Conservation (phyloP, 225 moss, liverwort and hornwort species). For the Polytrichum formosum region DNA sequence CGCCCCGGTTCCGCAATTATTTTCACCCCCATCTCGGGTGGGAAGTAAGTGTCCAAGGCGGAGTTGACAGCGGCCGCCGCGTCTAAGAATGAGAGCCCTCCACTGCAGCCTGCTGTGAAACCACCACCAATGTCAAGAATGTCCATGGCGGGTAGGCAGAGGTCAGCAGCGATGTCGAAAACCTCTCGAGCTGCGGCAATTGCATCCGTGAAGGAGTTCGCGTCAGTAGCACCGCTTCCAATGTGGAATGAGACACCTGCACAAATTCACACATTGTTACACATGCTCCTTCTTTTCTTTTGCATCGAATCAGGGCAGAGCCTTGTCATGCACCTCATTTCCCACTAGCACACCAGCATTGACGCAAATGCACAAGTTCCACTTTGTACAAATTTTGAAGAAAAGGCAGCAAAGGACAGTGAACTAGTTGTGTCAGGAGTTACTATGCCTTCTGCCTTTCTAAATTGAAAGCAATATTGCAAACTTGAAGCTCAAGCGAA, state of each 20-base stretch:
- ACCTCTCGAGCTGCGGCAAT: slow-evolving; percentile 27
- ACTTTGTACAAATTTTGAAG: no score
- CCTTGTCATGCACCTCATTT: no score
- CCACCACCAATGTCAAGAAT: slow-evolving; percentile 41
- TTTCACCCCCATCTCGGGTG: slow-evolving; percentile 25
- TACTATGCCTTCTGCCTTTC: no score
- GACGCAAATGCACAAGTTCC: no score
- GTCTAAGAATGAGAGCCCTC: slow-evolving; percentile 18
- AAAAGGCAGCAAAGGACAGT: no score
- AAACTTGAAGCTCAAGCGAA: no score
- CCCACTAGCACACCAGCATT: no score
- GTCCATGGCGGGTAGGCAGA: slow-evolving; percentile 19
- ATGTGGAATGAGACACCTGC: slow-evolving; percentile 31
- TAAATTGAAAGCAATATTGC: no score
- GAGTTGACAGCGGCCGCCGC: slow-evolving; percentile 32
- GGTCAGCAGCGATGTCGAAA: slow-evolving; percentile 18
- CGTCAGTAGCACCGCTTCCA: slow-evolving; percentile 39
- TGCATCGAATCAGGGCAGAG: neutral
- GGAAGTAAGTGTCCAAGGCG: slow-evolving; percentile 29
- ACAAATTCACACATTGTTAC: slow-evolving; percentile 1
- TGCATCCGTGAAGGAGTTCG: slow-evolving; percentile 24
- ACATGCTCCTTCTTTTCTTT: neutral
- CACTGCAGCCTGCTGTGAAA: slow-evolving; percentile 20
- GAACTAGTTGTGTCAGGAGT: no score
- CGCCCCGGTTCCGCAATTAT: slow-evolving; percentile 43